phyloP scores from a whole-genome alignment of 441 rosid genomes.

The Hura crepitans region DNA sequence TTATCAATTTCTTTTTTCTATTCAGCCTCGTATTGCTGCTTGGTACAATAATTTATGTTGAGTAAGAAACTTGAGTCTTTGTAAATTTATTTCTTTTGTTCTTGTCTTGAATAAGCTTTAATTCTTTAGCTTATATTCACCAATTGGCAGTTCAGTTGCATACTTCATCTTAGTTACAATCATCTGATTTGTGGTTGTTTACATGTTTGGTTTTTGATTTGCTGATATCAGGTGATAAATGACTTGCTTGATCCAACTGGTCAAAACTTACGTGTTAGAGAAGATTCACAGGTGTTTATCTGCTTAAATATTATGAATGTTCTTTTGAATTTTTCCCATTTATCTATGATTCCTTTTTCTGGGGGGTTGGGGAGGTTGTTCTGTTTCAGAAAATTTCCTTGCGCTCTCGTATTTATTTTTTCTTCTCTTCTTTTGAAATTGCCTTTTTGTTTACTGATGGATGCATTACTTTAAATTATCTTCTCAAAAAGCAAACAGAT shows the following conservation, averaged over 20 bases:
- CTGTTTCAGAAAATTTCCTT: neutral
- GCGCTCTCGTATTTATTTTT: neutral
- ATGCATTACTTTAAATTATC: neutral
- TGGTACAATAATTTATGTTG: neutral
- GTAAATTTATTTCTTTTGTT: neutral
- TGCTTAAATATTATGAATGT: neutral
- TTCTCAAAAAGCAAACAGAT: too few relatives aligned
- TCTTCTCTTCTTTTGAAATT: neutral
- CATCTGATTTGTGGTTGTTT: slow-evolving; percentile 20
- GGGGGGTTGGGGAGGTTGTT: neutral
- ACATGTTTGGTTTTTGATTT: slow-evolving; percentile 14
- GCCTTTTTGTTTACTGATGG: neutral
- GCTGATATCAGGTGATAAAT: slow-evolving; percentile 76
- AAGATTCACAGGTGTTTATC: slow-evolving; percentile 80
- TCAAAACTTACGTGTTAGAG: slow-evolving; percentile 95
- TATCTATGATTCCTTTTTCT: neutral
- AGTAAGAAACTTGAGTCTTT: neutral
- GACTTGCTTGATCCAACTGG: slow-evolving; percentile 98
- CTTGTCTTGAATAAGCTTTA: too few relatives aligned
- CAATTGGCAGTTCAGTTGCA: neutral
- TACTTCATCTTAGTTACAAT: neutral
- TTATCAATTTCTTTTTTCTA: neutral
- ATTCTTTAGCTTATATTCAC: neutral
- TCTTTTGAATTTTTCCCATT: neutral
- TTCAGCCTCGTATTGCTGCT: neutral